Base-by-base conservation (phyloP, 306 rosid genomes). In the Cicer yamashitae region DNA sequence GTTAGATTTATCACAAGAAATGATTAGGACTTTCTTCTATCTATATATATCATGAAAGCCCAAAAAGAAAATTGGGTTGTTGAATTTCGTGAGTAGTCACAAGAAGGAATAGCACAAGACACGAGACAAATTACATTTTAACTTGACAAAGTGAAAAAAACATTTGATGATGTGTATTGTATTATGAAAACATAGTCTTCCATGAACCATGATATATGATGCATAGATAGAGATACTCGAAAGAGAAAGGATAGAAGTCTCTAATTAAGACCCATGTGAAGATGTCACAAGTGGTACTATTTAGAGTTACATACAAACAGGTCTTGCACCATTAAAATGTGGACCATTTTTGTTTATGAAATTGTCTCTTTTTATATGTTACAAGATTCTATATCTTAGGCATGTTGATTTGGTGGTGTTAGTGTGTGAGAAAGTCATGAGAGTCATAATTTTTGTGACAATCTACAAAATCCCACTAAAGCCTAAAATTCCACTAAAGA, bases 271-370 rank as follows among this genome's bases (percentile, higher is more conserved):
- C 44, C 69, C 84, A 80, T 79, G 86, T 89, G 91, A 87, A 80
- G 79, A 25, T 80, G 85, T 81, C 83, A 80, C 68, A 74, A 56
- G 84, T 13, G 63, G 85, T 11, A 72, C 52, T 68, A 56, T 50
- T 13, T 52, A 67, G 74, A 75, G 53, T 68, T 43, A 39, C 60
- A 38, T 39, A 39, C 4, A 68, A 70, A 81, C 70, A 84, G 64
- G 74, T 82, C 82, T 70, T 76, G 59, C 73, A 75, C 82, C 79
- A 78, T 75, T 58, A 68, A 73, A 53, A 60, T 13, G 75, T 72
- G 82, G 81, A 88, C 89, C 83, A 52, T 73, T 79, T 82, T 71
- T 40, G 76, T 77, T 65, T 75, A 83, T 84, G 87, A 83, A 76
- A 66, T 56, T 79, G 75, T 77, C 73, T 54, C 78, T 80, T 86